Evolutionary conservation across 2,329 filamentous ascomycete species (phyloP).

Genomic region (Pseudogymnoascus sp.): DNA sequence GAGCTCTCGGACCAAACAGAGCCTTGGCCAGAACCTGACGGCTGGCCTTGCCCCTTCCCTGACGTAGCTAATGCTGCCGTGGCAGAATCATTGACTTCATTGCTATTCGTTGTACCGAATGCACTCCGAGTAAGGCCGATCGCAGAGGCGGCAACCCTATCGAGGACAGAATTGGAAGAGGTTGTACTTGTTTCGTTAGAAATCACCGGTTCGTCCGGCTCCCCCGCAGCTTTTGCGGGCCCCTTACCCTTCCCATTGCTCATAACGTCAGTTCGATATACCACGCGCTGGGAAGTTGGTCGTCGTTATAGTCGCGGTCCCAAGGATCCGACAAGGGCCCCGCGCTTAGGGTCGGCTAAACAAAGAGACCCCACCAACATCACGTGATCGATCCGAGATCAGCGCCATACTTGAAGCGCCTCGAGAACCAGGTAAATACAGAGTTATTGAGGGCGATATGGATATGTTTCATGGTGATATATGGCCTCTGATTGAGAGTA

Average conservation of each 20-base stretch:
- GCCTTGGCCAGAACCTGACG: conserved; percentile 13
- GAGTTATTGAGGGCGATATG: background rate
- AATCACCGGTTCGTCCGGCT: conserved; percentile 11
- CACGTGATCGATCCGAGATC: background rate
- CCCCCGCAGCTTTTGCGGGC: conserved; percentile 13
- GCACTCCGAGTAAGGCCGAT: conserved; percentile 27
- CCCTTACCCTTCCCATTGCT: conserved; percentile 21
- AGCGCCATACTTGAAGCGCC: background rate
- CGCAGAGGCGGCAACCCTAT: conserved; percentile 28
- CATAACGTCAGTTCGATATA: conserved; percentile 11
- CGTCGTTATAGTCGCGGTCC: conserved; percentile 4
- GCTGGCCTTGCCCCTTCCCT: conserved; percentile 18
- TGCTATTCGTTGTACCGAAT: conserved; percentile 21
- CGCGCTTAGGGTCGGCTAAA: conserved; percentile 8
- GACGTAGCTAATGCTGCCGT: conserved; percentile 20
- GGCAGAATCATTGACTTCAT: conserved; percentile 18
- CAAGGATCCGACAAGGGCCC: conserved; percentile 2
- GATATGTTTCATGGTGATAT: background rate
- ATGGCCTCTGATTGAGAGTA: background rate
- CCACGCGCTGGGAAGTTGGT: background rate
- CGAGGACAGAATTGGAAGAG: conserved; percentile 18
- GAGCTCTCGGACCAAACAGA: conserved; percentile 20
- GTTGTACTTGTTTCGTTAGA: conserved; percentile 1
- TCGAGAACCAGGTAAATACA: background rate
- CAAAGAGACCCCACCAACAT: background rate